Base-by-base conservation (phyloP, 257 asterid genomes). In the Misopates orontium region DNA sequence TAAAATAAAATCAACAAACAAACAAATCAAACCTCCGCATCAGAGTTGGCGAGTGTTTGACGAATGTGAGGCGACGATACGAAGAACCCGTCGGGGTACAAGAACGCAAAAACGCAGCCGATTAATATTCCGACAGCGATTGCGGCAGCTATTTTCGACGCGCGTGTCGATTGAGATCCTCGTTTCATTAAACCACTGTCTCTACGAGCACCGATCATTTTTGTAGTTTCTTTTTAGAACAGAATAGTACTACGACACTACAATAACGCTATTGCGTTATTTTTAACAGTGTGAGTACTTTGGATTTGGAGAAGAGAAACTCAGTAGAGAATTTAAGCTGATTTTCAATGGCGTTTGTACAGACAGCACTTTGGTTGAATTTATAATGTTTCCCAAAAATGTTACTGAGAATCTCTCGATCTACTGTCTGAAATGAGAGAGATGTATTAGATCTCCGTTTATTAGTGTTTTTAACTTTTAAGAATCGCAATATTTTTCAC, bases 21-120 rank as follows among this genome's bases (percentile, higher is more conserved):
- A 28, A 51, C 4, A 9, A 68, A 13, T 10, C 23, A 64, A 15
- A 83, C 89, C 89, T 83, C 82, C 11, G 70, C 28, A 66, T 64
- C 55, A 67, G 80, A 60, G 59, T 16, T 60, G 51, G 78, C 65
- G 68, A 61, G 12, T 21, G 52, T 15, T 51, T 56, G 64, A 51
- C 44, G 81, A 50, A 68, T 1, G 17, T 45, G 51, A 60, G 73
- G 70, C 66, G 76, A 55, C 23, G 84, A 22, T 71, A 53, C 60
- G 14, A 75, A 70, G 72, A 80, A 60, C 16, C 84, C 86, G 32
- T 59, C 48, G 4, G 94, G 90, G 62, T 57, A 66, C 19, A 79
- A 25, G 72, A 81, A 76, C 52, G 87, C 84, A 56, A 80, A 79
- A 56, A 80, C 65, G 67, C 82, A 74, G 31, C 88, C 90, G 32